Evolutionary conservation across 768 basidiomycete species (phyloP), one percentile per base, ranked within the genome.

Genomic region (Flagelloscypha sp.): DNA sequence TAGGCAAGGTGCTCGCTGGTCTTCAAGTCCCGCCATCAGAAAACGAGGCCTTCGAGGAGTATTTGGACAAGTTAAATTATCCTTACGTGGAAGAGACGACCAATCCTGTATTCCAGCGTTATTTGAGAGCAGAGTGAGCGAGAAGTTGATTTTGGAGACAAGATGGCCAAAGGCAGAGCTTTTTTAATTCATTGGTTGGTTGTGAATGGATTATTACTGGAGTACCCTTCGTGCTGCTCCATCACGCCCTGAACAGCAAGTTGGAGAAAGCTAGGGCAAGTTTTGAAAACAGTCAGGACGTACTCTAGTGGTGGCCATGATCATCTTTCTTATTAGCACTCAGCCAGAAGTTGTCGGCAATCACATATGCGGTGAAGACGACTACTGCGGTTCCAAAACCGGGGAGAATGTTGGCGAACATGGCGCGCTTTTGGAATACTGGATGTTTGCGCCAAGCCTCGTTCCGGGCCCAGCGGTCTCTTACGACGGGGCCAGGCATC

Each of bases 381-480:
- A 82, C 87, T 33, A 89, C 71, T 23, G 87, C 94, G 38, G 89
- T 88, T 30, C 92, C 93, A 52, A 98, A 85, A 24, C 94, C 94
- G 22, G 94, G 94, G 59, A 97, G 92, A 45, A 94, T 56, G 65
- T 75, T 89, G 49, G 81, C 67, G 65, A 97, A 81, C 86, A 92
- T 92, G 48, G 74, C 72, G 27, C 80, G 76, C 47, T 81, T 84
- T 42, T 78, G 72, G 66, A 95, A 95, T 37, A 93, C 75, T n/a
- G 84, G 79, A 50, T 76, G 79, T 56, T 80, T 89, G 50, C 92
- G 73, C 90, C 89, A 95, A 24, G 88, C 86, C 48, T 95, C 90
- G 42, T 79, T 66, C 62, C 84, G 90, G 15, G 87, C 86, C 92
- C 92, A 95, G 33, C 90, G 89, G 56, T 95, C 92, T 58, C 88